Conservation (phyloP, 257 asterid genomes). For the Knoxia roxburghii region DNA sequence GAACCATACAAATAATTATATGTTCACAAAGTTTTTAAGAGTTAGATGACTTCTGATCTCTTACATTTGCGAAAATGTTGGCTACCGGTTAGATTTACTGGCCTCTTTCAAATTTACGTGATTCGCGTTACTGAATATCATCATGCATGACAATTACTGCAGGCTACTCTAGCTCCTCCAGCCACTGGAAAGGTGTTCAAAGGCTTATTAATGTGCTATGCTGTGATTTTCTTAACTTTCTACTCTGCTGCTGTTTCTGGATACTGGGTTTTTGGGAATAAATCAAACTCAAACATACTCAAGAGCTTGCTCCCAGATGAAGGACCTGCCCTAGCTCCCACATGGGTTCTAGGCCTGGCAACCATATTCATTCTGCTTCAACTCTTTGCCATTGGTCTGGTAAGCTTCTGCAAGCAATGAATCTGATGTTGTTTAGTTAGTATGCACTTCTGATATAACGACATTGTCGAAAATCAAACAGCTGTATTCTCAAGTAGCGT, state of each 20-base stretch:
- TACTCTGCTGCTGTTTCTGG: conserved; percentile 91
- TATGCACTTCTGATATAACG: background rate
- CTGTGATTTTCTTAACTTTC: conserved; percentile 74
- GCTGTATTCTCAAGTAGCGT: conserved; percentile 97
- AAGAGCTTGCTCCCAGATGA: conserved; percentile 71
- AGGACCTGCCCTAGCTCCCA: conserved; percentile 75
- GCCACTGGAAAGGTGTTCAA: conserved; percentile 91
- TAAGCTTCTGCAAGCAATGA: conserved; percentile 24
- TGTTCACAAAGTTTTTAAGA: background rate
- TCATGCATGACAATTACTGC: conserved; percentile 9
- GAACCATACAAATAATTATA: too few species aligned
- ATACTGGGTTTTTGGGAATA: conserved; percentile 87
- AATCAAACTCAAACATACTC: conserved; percentile 69
- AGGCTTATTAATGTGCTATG: conserved; percentile 88
- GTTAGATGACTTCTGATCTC: background rate
- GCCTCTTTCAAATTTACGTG: background rate
- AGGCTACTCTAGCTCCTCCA: conserved; percentile 99
- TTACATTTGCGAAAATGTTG: background rate
- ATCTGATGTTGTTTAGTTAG: too few species aligned
- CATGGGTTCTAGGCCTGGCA: conserved; percentile 62
- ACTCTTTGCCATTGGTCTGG: conserved; percentile 84
- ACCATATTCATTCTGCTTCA: conserved; percentile 59
- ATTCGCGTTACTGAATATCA: too few species aligned
- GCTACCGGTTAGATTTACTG: background rate
- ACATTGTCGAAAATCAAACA: conserved; percentile 14